Conservation (phyloP, 2,329 filamentous ascomycete genomes). For the Alternaria arborescens region DNA sequence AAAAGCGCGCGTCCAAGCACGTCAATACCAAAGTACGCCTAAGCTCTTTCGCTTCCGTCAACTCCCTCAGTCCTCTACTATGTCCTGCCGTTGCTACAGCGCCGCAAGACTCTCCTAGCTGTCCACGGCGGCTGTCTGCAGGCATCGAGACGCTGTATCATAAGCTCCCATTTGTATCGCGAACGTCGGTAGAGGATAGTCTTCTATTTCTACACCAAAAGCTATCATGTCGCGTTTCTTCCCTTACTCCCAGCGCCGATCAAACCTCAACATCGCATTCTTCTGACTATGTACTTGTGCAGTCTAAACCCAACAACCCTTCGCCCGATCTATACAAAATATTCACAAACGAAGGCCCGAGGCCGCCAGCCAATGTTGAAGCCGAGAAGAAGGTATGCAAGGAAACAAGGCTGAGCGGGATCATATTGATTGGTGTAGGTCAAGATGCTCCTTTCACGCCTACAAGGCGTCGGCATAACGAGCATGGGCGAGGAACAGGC, state of each 20-base stretch:
- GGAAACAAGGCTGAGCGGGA: background rate
- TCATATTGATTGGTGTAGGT: slow-evolving; percentile 51
- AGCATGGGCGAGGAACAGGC: slow-evolving; percentile 69
- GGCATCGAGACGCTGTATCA: slow-evolving; percentile 34
- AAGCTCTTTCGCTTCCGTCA: slow-evolving; percentile 25
- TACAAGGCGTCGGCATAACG: slow-evolving; percentile 63
- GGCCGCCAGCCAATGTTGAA: slow-evolving; percentile 64
- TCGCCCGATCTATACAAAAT: slow-evolving; percentile 66
- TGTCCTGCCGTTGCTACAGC: slow-evolving; percentile 18
- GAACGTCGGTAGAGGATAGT: slow-evolving; percentile 22
- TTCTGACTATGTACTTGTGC: slow-evolving; percentile 39
- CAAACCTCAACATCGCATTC: slow-evolving; percentile 22
- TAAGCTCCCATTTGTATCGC: slow-evolving; percentile 34
- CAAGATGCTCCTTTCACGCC: slow-evolving; percentile 61
- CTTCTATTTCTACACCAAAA: slow-evolving; percentile 32
- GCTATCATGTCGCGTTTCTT: slow-evolving; percentile 23
- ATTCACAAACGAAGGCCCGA: slow-evolving; percentile 67
- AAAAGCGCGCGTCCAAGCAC: slow-evolving; percentile 49
- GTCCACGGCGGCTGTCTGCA: slow-evolving; percentile 21
- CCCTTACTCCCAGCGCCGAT: slow-evolving; percentile 16
- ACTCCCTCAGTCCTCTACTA: slow-evolving; percentile 24
- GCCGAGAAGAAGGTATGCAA: slow-evolving; percentile 59
- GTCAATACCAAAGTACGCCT: slow-evolving; percentile 45
- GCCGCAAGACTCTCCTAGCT: slow-evolving; percentile 8
- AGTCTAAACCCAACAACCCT: slow-evolving; percentile 36